Conservation (phyloP, 306 rosid species). For the Herpetospermum pedunculosum region DNA sequence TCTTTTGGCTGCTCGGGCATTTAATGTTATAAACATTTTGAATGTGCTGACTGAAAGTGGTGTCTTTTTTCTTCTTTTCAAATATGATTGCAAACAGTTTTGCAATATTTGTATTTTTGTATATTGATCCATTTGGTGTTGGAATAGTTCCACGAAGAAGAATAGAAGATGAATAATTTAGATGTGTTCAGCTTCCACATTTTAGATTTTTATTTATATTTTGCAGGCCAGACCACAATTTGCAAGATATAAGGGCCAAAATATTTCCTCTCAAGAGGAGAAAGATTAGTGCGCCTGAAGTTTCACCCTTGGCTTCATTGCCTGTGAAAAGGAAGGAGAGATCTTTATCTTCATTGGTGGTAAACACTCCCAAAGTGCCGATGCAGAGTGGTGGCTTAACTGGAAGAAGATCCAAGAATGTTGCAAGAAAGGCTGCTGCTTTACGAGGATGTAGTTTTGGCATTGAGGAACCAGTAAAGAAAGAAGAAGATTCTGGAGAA, state of each 20-base stretch:
- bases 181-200: neutral
- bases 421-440: slow-evolving; percentile 59
- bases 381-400: slow-evolving; percentile 62
- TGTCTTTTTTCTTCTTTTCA: neutral
- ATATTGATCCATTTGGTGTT: neutral
- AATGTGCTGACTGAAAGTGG: neutral
- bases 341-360: slow-evolving; percentile 88
- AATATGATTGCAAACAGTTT: neutral
- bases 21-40: neutral
- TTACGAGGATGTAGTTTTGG: slow-evolving; percentile 57
- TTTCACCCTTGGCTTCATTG: slow-evolving; percentile 41
- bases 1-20: neutral
- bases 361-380: slow-evolving; percentile 76
- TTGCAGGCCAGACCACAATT: slow-evolving; percentile 94
- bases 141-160: neutral
- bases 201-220: slow-evolving; percentile 11
- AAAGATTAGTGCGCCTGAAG: slow-evolving; percentile 51
- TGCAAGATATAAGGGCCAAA: slow-evolving; percentile 89
- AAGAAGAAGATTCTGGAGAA: slow-evolving; percentile 39
- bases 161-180: neutral
- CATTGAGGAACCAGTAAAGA: slow-evolving; percentile 44
- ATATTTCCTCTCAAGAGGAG: slow-evolving; percentile 58
- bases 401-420: slow-evolving; percentile 72
- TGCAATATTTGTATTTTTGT: neutral
- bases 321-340: slow-evolving; percentile 93